A percentile compares a stretch with the other conserved stretches of the same genome.
Evolutionary conservation across 164 flowering plant genomes (phyloP).

Genomic region (Magnolia changhungtana): DNA sequence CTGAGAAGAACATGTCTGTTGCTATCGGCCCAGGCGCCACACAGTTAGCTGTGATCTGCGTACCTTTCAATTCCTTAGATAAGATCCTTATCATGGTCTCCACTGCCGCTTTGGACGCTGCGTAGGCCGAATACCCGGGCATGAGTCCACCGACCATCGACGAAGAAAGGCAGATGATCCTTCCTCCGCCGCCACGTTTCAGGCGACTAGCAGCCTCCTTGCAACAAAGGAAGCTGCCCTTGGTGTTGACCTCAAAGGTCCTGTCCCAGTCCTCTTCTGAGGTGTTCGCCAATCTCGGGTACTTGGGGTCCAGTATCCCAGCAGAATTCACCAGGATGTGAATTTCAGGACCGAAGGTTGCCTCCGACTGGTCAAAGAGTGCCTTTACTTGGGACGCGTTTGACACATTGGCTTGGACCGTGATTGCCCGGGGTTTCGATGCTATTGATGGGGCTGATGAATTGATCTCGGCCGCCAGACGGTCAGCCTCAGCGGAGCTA

Average conservation of each 20-base stretch:
- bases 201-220: slow-evolving; percentile 51
- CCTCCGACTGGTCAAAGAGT: slow-evolving; percentile 55
- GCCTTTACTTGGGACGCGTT: slow-evolving; percentile 44
- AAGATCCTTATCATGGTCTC: slow-evolving; percentile 56
- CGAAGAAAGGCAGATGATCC: slow-evolving; percentile 44
- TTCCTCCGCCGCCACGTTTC: slow-evolving; percentile 51
- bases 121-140: slow-evolving; percentile 43
- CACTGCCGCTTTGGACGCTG: slow-evolving; percentile 63
- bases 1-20: slow-evolving; percentile 51
- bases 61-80: slow-evolving; percentile 64
- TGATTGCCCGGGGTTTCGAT: slow-evolving; percentile 32
- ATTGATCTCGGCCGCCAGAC: slow-evolving; percentile 24
- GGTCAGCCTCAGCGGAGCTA: slow-evolving; percentile 27
- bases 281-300: slow-evolving; percentile 42
- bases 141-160: slow-evolving; percentile 33
- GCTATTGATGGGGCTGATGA: slow-evolving; percentile 5
- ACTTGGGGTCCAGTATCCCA: slow-evolving; percentile 41
- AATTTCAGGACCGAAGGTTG: slow-evolving; percentile 25
- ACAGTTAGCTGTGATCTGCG: slow-evolving; percentile 48
- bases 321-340: slow-evolving; percentile 63
- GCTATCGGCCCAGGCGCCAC: slow-evolving; percentile 63
- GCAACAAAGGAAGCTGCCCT: slow-evolving; percentile 50
- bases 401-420: slow-evolving; percentile 48
- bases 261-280: slow-evolving; percentile 42
- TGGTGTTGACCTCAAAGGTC: slow-evolving; percentile 40